phyloP scores from a whole-genome alignment of 2,329 filamentous ascomycete genomes.

The Sporothrix luriei region DNA sequence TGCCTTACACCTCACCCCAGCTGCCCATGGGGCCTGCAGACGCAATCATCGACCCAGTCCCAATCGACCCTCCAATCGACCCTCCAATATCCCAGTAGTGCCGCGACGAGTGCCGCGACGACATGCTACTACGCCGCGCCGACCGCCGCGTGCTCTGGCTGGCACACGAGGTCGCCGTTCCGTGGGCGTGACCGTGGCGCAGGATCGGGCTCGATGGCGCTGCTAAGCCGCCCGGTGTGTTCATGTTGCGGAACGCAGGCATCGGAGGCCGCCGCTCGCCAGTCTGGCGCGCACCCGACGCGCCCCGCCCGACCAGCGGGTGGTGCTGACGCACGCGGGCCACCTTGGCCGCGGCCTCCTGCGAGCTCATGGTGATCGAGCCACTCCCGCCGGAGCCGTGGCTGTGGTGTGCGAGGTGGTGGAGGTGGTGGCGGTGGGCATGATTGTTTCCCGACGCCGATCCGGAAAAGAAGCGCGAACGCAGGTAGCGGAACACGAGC shows the following conservation, averaged over 20 bases:
- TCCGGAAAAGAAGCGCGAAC: constrained; percentile 68
- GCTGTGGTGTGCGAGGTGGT: constrained; percentile 16
- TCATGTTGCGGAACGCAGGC: constrained; percentile 46
- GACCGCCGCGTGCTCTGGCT: constrained; percentile 83
- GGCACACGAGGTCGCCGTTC: constrained; percentile 69
- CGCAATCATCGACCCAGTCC: constrained; percentile 71
- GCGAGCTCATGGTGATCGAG: constrained; percentile 49
- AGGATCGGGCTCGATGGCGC: constrained; percentile 52
- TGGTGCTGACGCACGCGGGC: constrained; percentile 87
- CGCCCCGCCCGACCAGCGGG: constrained; percentile 69
- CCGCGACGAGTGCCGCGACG: constrained; percentile 44
- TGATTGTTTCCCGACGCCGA: constrained; percentile 38
- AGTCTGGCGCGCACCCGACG: constrained; percentile 32
- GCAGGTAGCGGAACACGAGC: constrained; percentile 86
- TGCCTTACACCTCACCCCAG: constrained; percentile 70
- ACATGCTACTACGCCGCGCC: constrained; percentile 64
- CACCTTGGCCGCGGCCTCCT: constrained; percentile 73
- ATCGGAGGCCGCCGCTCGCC: constrained; percentile 48
- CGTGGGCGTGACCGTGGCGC: constrained; percentile 58
- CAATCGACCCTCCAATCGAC: constrained; percentile 74
- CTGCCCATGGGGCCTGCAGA: constrained; percentile 69
- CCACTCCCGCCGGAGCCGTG: neutral
- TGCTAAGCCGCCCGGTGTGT: constrained; percentile 37
- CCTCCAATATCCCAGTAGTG: constrained; percentile 94
- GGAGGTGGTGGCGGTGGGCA: constrained; percentile 20